Conservation (phyloP, 139 green algal species). For the Volvox africanus region DNA sequence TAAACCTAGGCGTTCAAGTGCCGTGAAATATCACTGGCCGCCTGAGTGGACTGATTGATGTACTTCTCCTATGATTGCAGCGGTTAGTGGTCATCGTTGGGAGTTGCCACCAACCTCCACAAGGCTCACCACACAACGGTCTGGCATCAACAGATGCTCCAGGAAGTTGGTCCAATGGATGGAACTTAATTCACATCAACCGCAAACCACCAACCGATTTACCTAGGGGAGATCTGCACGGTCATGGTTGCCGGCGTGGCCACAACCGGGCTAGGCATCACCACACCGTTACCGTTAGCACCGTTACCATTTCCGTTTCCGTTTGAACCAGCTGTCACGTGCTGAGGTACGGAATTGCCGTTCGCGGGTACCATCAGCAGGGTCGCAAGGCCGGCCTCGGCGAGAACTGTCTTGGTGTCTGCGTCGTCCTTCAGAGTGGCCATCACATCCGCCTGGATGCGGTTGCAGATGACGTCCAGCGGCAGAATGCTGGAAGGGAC, state of each 20-base stretch:
- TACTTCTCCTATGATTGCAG: no score
- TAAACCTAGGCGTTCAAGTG: no score
- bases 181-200: no score
- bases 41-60: no score
- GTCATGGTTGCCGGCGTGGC: neutral
- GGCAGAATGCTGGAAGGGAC: conserved; percentile 52
- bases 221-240: neutral
- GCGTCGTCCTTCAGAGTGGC: conserved; percentile 58
- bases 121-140: no score
- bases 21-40: no score
- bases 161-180: no score
- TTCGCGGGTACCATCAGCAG: neutral
- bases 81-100: no score
- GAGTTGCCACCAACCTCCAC: no score
- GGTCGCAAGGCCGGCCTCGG: conserved; percentile 15
- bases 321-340: neutral
- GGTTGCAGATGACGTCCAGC: conserved; percentile 60
- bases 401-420: conserved; percentile 46
- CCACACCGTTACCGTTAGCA: conserved; percentile 3
- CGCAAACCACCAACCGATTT: no score
- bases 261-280: neutral
- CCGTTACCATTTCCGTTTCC: conserved; percentile 12
- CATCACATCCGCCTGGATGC: conserved; percentile 62
- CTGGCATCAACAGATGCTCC: no score
- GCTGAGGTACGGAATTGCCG: neutral